These are phyloP conservation scores for Gaertneriomyces sp. DNA, from an alignment of 192 early-diverging fungal genomes.

Conservation along the genomic window DNA sequence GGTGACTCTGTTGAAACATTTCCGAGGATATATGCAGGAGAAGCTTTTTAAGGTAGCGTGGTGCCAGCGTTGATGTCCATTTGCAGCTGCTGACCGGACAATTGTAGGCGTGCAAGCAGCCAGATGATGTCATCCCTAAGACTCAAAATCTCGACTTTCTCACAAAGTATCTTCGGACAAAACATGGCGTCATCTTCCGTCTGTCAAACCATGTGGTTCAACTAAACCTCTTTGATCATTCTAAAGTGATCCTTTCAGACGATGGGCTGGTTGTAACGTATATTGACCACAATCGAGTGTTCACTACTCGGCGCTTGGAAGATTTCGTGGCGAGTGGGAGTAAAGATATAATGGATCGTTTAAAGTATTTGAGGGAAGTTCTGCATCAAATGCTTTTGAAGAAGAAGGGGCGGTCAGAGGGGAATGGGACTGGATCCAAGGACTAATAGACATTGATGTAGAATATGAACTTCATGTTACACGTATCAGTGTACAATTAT, in stretches of 20 bases:
- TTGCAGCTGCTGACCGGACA: too few relatives aligned
- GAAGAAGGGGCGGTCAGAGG: conserved; percentile 20
- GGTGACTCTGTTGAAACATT: conserved; percentile 52
- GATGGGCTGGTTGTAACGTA: conserved; percentile 57
- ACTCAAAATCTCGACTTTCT: conserved; percentile 40
- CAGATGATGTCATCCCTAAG: background rate
- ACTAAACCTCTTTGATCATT: conserved; percentile 74
- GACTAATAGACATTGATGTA: too few relatives aligned
- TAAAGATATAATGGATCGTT: conserved; percentile 33
- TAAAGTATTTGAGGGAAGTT: conserved; percentile 37
- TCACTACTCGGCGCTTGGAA: conserved; percentile 26
- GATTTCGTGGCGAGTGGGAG: conserved; percentile 15
- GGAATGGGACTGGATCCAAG: too few relatives aligned
- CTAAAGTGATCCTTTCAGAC: conserved; percentile 60
- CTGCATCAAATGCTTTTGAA: conserved; percentile 43
- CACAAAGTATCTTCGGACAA: conserved; percentile 65
- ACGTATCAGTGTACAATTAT: background rate
- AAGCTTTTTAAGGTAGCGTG: conserved; percentile 37
- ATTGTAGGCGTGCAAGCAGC: conserved; percentile 1
- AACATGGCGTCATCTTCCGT: conserved; percentile 62
- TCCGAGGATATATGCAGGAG: conserved; percentile 61
- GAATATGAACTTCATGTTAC: background rate
- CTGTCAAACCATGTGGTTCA: conserved; percentile 67
- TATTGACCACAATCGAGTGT: conserved; percentile 48
- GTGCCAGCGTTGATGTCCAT: too few relatives aligned